Conservation (phyloP, 192 early-diverging fungal species). For the Backusella westeae region DNA sequence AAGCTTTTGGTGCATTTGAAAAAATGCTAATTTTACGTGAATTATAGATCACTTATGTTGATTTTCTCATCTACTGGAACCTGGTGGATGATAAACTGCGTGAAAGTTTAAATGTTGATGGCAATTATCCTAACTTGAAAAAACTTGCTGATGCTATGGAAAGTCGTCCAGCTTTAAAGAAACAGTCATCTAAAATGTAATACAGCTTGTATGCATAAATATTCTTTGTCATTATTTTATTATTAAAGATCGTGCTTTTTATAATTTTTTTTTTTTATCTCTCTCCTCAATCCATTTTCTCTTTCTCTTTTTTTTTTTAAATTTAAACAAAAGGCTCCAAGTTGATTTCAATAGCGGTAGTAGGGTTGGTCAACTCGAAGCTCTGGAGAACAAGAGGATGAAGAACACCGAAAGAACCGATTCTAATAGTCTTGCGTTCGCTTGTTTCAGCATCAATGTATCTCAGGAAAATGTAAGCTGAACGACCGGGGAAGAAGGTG, state of each 20-base stretch:
- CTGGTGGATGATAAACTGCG: neutral
- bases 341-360: constrained; percentile 90
- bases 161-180: neutral
- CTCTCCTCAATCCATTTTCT: neutral
- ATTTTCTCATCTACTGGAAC: neutral
- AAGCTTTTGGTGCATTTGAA: neutral
- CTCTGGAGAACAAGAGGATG: constrained; percentile 87
- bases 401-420: constrained; percentile 89
- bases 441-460: constrained; percentile 36
- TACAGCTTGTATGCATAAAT: neutral
- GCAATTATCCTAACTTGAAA: neutral
- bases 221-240: neutral
- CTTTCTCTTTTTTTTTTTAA: neutral
- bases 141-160: neutral
- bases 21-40: neutral
- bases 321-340: constrained; percentile 91
- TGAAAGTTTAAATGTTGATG: neutral
- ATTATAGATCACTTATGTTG: neutral
- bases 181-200: neutral
- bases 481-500: constrained; percentile 90
- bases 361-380: constrained; percentile 85
- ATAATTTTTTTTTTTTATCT: neutral
- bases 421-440: constrained; percentile 38
- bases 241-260: neutral
- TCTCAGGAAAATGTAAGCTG: constrained; percentile 82